Evolutionary conservation across 345 rosid genomes (phyloP).

Genomic region (Leavenworthia alabamica): DNA sequence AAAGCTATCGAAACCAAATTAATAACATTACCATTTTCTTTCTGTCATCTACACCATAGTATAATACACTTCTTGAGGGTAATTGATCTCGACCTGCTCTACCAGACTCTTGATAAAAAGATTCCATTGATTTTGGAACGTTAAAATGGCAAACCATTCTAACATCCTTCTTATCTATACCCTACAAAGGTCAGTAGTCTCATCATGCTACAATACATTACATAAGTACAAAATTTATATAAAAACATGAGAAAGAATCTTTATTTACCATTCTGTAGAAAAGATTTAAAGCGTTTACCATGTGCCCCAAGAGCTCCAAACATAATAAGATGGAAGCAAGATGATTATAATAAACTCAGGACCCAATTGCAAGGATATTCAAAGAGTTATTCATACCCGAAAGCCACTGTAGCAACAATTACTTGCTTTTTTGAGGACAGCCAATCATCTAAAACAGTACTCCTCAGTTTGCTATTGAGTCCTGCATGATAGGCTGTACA

Average conservation of each 20-base stretch:
- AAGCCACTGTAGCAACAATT: slow-evolving; percentile 96
- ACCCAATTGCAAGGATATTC: neutral
- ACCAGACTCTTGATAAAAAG: slow-evolving; percentile 98
- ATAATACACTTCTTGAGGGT: slow-evolving; percentile 74
- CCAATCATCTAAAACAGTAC: slow-evolving; percentile 85
- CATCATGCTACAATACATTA: slow-evolving; percentile 5
- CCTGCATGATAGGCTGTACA: slow-evolving; percentile 93
- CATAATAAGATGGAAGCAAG: slow-evolving; percentile 28
- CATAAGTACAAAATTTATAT: neutral
- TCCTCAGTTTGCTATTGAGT: slow-evolving; percentile 66
- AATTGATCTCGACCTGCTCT: slow-evolving; percentile 96
- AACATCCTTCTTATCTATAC: slow-evolving; percentile 93
- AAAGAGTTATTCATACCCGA: slow-evolving; percentile 59
- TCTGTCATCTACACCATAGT: slow-evolving; percentile 89
- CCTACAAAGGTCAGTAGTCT: slow-evolving; percentile 41
- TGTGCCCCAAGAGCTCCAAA: slow-evolving; percentile 48
- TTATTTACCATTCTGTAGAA: slow-evolving; percentile 76
- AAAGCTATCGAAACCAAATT: neutral
- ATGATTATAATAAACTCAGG: slow-evolving; percentile 32
- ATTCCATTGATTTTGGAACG: slow-evolving; percentile 94
- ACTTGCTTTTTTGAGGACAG: slow-evolving; percentile 85
- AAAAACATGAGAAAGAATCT: neutral
- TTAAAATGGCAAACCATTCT: slow-evolving; percentile 89
- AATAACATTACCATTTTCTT: slow-evolving; percentile 62
- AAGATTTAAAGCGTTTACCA: slow-evolving; percentile 36